Evolutionary conservation across 345 rosid genomes (phyloP), one percentile per base, ranked within the genome.

Genomic region (Salix purpurea): DNA sequence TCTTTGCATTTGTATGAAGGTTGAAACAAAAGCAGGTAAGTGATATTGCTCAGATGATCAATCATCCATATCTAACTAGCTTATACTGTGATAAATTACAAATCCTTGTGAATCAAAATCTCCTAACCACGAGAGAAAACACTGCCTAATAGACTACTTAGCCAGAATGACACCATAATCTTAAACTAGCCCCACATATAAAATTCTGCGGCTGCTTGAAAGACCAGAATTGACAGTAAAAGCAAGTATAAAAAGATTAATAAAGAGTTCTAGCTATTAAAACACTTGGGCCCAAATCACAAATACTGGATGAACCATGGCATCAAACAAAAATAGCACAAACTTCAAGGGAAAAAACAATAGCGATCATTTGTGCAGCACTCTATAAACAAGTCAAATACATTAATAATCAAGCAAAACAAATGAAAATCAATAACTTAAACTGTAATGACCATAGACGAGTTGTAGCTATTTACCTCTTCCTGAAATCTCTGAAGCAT

Each of bases 401-500:
- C 24, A 21, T 6, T 54, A 54, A 54, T 1, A 0, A 21, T 54
- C n/a, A 54, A 7, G 24, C 11, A 54, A 50, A 54, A 9, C 46
- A 54, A 5, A 32, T 30, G 34, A 74, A 48, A 15, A 4, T 36
- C 30, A 23, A 16, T 18, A 28, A 32, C 37, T 65, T 8, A 16
- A 65, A 15, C 40, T 30, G 19, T 1, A 65, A 65, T 65, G 68
- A 18, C 68, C 5, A 37, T 48, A 52, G 15, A 26, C 6, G 46
- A 65, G 32, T 56, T 71, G 24, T 13, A 7, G 52, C 4, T 44
- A 72, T 15, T 87, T 81, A 90, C 98, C 98, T 93, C 97, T 85
- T 93, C 96, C 79, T 95, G 98, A 82, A 95, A 95, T 83, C 97
- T 95, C 87, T 91, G 93, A 36, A 95, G 90, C 99, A 91, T 95